Evolutionary conservation across 2,329 filamentous ascomycete genomes (phyloP), one percentile per base, ranked within the genome.

Genomic region (Chrysosporium keratinophilum): DNA sequence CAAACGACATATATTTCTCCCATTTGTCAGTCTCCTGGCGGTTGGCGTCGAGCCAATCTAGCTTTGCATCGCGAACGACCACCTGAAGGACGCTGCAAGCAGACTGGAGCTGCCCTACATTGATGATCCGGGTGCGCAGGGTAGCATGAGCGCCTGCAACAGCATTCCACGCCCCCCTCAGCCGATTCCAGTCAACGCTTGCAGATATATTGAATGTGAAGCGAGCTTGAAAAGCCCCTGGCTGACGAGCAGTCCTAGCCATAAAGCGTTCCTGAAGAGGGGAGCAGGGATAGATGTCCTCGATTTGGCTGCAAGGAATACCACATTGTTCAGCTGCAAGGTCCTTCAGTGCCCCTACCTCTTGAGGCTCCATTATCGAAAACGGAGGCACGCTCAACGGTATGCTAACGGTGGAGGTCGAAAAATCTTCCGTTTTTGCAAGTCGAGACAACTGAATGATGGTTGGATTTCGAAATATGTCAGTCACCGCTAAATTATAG

Each of bases 221-320:
- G 33, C 68, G 67, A 3, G 67, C 69, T 17, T 71, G 65, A 42
- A 74, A 73, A 10, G 67, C 65, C 12, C 66, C 68, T 2, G 62
- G 58, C 37, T 67, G 60, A 48, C 65, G 65, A 33, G 63, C 63
- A 1, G 67, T 67, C n/a, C 71, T 60, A 0, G 69, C 66, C 33
- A 72, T 52, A 5, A 73, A 61, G 5, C 67, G 68, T 59, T 72
- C 69, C 53, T 74, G 71, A 0, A 73, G 60, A 3, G 69, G 61
- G 10, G 67, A 71, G 10, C 63, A 67, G 0, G 69, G 69, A 50
- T 70, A 71, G 2, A 65, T 61, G 52, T 73, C 69, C 48, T 70
- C 65, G 2, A 71, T 59, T 34, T 56, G 17, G 35, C 20, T 34
- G 4, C 5, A 12, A 12, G n/a, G 19, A 31, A 57, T 17, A 7